Evolutionary conservation across 2,329 filamentous ascomycete genomes (phyloP), one percentile per base, ranked within the genome.

Genomic region (Ploettnerulaceae sp.): DNA sequence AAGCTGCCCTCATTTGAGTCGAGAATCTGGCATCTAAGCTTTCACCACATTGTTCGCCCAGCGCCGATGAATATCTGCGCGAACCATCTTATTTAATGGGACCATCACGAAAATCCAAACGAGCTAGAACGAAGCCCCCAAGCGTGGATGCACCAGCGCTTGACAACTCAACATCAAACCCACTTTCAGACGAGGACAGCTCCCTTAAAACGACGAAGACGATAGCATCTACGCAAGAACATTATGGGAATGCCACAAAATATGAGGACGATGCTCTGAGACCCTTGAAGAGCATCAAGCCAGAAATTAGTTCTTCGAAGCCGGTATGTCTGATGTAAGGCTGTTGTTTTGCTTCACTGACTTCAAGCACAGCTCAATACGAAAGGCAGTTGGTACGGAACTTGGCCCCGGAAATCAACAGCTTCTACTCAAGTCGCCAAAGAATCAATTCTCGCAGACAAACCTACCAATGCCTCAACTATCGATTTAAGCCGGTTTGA

Each of bases 361-460:
- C 14, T 9, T n/a, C 5, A 17, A 12, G 18, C 41, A n/a, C 25
- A 61, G 58, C 28, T 60, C n/a, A 55, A 57, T 29, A 40, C 54
- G 7, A 61, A 57, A 15, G 50, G 51, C 17, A 81, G 77, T 61
- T 83, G 79, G 79, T 82, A 82, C 61, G 76, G 77, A 18, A 62
- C 79, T 14, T 81, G 76, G 76, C 74, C 77, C 14, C 69, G 74
- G 50, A 82, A 82, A 58, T 75, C 79, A 5, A 66, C 69, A 12
- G 71, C 79, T 21, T 82, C 78, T 7, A 81, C 75, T 5, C 76
- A 79, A 41, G 67, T 84, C 34, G 77, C 77, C 3, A 72, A 71
- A 53, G 79, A 84, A 61, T 78, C 74, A 9, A 82, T 83, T 21
- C 64, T 77, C 35, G 79, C 77, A 22, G 76, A 63, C 42, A 64